Percentiles rank a stretch among this genome's conserved stretches.
Conservation (phyloP, 805 yeast genomes). For the Cyberlindnera maclurae region DNA sequence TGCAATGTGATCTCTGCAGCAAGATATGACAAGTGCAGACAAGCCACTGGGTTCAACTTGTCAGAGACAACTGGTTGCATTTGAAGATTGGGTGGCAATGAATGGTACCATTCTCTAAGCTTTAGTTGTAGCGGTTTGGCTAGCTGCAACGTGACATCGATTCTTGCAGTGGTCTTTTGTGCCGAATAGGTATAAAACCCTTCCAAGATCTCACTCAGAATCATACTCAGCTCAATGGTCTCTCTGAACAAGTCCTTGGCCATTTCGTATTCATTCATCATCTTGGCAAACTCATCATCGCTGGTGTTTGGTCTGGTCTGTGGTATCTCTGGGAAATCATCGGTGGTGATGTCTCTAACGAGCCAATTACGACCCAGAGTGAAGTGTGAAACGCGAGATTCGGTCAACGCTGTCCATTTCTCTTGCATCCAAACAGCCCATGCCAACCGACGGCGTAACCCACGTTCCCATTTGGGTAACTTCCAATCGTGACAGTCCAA, state of each 20-base stretch:
- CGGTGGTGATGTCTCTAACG: constrained; percentile 55
- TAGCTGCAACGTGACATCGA: constrained; percentile 59
- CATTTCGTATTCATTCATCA: constrained; percentile 49
- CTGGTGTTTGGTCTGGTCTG: constrained; percentile 15
- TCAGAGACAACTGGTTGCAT: constrained; percentile 53
- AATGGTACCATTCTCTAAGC: constrained; percentile 71
- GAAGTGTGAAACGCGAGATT: constrained; percentile 79
- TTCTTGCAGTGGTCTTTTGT: constrained; percentile 43
- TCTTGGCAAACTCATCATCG: constrained; percentile 17
- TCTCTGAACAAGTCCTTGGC: constrained; percentile 66
- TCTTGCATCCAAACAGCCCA: constrained; percentile 96
- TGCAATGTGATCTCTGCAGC: constrained; percentile 87
- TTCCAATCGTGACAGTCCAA: constrained; percentile 90
- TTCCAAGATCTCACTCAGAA: constrained; percentile 64
- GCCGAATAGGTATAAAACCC: constrained; percentile 69
- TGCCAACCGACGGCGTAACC: constrained; percentile 77
- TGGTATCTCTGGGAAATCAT: constrained; percentile 74
- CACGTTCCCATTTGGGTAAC: constrained; percentile 92
- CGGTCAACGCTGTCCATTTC: constrained; percentile 80
- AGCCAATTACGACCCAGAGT: constrained; percentile 72
- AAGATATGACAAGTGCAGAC: constrained; percentile 77
- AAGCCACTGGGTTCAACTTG: constrained; percentile 66
- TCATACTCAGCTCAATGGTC: constrained; percentile 57
- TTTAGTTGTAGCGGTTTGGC: constrained; percentile 80
- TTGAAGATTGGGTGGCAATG: constrained; percentile 56